Evolutionary conservation across 169 alveolate genomes (phyloP), one percentile per base, ranked within the genome.

Genomic region (Plasmodium malariae): DNA sequence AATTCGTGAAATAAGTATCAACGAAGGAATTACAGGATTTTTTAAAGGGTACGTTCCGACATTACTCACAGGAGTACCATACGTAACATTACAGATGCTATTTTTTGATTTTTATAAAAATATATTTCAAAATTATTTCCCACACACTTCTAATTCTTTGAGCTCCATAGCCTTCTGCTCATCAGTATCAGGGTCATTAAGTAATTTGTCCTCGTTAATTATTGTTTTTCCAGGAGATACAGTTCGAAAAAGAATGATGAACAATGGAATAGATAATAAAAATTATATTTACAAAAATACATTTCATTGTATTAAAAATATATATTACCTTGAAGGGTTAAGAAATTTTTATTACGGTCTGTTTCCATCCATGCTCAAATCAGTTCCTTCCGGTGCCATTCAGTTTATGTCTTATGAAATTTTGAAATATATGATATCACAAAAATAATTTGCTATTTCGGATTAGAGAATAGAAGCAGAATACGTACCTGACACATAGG

Each of bases 361-460:
- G 68, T 92, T 95, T 70, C 97, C 97, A 21, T 95, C 97, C 34
- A 80, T 94, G 90, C 83, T 96, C 7, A 95, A 95, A 74, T 92
- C 95, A 68, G 59, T 96, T 7, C 98, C 98, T 17, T 95, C 98
- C 1, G 98, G 98, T 12, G 98, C 98, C 0, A 80, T 96, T 26
- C 98, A 96, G 85, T 96, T 96, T 62, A 91, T 95, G 45, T 91
- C 95, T 62, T 96, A 96, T 89, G 98, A 96, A 73, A 86, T 92
- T 24, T 83, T 94, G 72, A 94, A 94, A 88, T 93, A 94, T 91
- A 32, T 94, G 40, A 0, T 88, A 60, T 86, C 74, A 74, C 73
- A 63, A 85, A 70, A 51, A 7, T 69, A 45, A 86, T n/a, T n/a
- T n/a, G n/a, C n/a, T n/a, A n/a, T n/a, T n/a, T n/a, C n/a, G n/a